Evolutionary conservation across 768 basidiomycete species (phyloP), one percentile per base, ranked within the genome.

Genomic region (Cystofilobasidium capitatum): DNA sequence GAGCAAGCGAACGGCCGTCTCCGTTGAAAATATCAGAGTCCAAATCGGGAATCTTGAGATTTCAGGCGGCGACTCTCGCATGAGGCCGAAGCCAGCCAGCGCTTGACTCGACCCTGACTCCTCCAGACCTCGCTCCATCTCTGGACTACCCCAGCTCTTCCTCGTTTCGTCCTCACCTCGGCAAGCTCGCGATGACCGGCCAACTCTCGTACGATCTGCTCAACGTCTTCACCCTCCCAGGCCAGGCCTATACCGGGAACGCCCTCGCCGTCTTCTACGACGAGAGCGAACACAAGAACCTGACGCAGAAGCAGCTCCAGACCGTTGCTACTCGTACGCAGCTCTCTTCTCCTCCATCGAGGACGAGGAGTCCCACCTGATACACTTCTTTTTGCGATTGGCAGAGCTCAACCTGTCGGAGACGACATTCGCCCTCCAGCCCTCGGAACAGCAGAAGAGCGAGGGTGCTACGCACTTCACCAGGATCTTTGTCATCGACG

Each of bases 321-420:
- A 59, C 58, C 1, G n/a, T 59, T 24, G 58, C 58, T 14, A 44
- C 58, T 20, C 37, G 58, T 59, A 22, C 22, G 58, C 14, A 13
- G 13, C n/a, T n/a, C 13, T 45, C n/a, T 45, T 14, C 14, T n/a
- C 14, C 14, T 45, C 44, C 14, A 13, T 45, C n/a, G 44, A 45
- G n/a, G 44, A 45, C 13, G n/a, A 13, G n/a, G 44, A 45, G 13
- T 13, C 14, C 44, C n/a, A 14, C 13, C 44, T 45, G 14, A 13
- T 45, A 14, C 44, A 13, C n/a, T n/a, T n/a, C n/a, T n/a, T n/a
- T n/a, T n/a, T n/a, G n/a, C n/a, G n/a, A n/a, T n/a, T n/a, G n/a
- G n/a, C 35, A 59, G 58, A 59, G 58, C 29, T 59, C 36, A 59
- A 59, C 40, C 58, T 59, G 26, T 59, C 58, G 14, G 58, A 59